Evolutionary conservation across 306 rosid species (phyloP).

Genomic region (Corylus americana): DNA sequence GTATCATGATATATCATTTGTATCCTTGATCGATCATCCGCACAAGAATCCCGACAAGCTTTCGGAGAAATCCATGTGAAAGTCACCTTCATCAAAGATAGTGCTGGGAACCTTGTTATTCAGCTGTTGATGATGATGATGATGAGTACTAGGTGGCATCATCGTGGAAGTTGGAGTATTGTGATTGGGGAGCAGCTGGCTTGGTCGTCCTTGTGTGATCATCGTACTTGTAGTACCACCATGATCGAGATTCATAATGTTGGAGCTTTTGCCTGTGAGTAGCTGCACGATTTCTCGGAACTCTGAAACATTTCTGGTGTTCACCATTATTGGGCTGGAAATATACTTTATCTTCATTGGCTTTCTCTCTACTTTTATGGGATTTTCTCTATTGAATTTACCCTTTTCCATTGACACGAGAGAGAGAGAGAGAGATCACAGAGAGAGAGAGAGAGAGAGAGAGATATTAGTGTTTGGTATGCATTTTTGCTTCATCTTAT

Average conservation of each 20-base stretch:
- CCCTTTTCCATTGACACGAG: neutral
- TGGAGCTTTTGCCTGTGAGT: neutral
- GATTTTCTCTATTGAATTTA: neutral
- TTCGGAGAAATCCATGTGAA: neutral
- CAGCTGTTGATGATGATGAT: neutral
- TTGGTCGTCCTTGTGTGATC: neutral
- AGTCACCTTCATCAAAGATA: neutral
- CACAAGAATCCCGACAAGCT: neutral
- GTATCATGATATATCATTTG: neutral
- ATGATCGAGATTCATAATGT: neutral
- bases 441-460: neutral
- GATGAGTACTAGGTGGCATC: neutral
- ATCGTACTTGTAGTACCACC: no score
- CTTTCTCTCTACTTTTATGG: neutral
- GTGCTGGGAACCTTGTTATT: neutral
- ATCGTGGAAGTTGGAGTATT: neutral
- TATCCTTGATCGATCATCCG: neutral
- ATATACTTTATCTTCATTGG: conserved; percentile 1
- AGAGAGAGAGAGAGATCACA: neutral
- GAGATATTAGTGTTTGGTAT: neutral
- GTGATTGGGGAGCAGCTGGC: neutral
- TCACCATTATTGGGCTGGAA: neutral
- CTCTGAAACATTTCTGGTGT: neutral
- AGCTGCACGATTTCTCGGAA: neutral
- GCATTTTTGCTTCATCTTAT: neutral